Percentiles rank a stretch among this genome's conserved stretches.
phyloP scores from a whole-genome alignment of 805 yeast genomes.

The Scheffersomyces ergatensis region DNA sequence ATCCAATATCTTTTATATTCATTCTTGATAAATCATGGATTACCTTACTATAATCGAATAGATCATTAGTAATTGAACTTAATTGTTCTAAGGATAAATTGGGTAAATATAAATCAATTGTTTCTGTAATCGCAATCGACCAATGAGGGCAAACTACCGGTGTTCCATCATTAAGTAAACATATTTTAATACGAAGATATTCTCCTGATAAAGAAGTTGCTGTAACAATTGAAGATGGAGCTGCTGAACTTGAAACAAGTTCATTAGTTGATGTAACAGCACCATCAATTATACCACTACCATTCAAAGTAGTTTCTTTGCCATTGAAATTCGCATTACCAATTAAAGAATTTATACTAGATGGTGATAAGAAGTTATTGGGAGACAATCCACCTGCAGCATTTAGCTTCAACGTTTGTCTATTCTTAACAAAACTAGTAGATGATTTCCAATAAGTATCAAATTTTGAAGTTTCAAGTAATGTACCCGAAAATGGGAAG shows the following conservation, averaged over 20 bases:
- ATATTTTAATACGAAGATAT: slow-evolving; percentile 67
- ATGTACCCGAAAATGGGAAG: slow-evolving; percentile 81
- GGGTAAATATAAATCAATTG: slow-evolving; percentile 58
- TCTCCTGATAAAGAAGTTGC: slow-evolving; percentile 87
- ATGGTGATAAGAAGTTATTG: slow-evolving; percentile 37
- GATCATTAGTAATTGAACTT: slow-evolving; percentile 33
- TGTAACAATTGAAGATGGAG: slow-evolving; percentile 69
- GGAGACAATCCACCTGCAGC: slow-evolving; percentile 43
- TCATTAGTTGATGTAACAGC: slow-evolving; percentile 14
- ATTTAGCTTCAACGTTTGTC: slow-evolving; percentile 25
- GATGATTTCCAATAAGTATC: slow-evolving; percentile 95
- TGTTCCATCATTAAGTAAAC: slow-evolving; percentile 76
- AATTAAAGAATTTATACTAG: slow-evolving; percentile 11
- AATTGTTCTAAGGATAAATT: slow-evolving; percentile 52
- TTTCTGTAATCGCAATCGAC: slow-evolving; percentile 49
- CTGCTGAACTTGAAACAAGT: slow-evolving; percentile 13
- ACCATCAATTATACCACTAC: slow-evolving; percentile 3
- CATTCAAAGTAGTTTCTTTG: neutral
- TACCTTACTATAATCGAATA: slow-evolving; percentile 40
- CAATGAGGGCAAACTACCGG: slow-evolving; percentile 78
- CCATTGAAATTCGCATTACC: neutral
- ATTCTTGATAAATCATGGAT: slow-evolving; percentile 36
- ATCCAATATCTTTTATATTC: slow-evolving; percentile 32
- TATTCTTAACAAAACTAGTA: slow-evolving; percentile 51
- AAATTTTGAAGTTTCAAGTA: slow-evolving; percentile 85